Conservation (phyloP, 352 stramenopile genomes). For the Aphanomyces euteiches region DNA sequence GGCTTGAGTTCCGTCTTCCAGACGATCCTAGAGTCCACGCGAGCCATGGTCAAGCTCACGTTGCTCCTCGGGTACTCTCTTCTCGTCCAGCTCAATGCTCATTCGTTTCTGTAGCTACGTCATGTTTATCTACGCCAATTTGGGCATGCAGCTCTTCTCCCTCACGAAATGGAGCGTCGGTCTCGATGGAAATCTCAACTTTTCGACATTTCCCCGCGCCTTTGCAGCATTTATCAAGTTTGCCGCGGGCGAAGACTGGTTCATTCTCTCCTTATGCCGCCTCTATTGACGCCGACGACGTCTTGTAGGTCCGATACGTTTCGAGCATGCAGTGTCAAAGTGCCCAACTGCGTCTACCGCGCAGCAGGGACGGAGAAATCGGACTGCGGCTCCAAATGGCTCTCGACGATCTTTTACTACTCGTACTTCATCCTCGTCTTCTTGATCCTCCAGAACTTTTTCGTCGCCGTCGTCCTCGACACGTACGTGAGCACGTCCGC, state of each 20-base stretch:
- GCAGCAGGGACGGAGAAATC: constrained; percentile 36
- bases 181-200: constrained; percentile 67
- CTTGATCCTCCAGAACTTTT: constrained; percentile 76
- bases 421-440: constrained; percentile 76
- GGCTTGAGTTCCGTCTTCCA: constrained; percentile 53
- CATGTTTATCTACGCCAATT: constrained; percentile 76
- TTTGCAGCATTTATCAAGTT: constrained; percentile 80
- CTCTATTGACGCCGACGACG: not conserved
- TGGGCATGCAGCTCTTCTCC: constrained; percentile 79
- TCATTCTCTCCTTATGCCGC: constrained; percentile 20
- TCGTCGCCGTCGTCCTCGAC: constrained; percentile 76
- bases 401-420: constrained; percentile 75
- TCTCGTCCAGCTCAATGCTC: not conserved
- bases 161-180: constrained; percentile 73
- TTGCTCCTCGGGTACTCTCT: constrained; percentile 58
- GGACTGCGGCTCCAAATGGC: constrained; percentile 59
- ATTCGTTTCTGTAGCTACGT: constrained; percentile 34
- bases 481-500: constrained; percentile 76
- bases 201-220: constrained; percentile 67
- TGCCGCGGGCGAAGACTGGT: constrained; percentile 79
- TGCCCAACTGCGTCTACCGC: constrained; percentile 56
- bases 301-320: constrained; percentile 49
- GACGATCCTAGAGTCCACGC: constrained; percentile 62
- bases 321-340: constrained; percentile 54
- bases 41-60: constrained; percentile 74